Evolutionary conservation across 345 rosid genomes (phyloP), one percentile per base, ranked within the genome.

Genomic region (Anastatica hierochuntica): DNA sequence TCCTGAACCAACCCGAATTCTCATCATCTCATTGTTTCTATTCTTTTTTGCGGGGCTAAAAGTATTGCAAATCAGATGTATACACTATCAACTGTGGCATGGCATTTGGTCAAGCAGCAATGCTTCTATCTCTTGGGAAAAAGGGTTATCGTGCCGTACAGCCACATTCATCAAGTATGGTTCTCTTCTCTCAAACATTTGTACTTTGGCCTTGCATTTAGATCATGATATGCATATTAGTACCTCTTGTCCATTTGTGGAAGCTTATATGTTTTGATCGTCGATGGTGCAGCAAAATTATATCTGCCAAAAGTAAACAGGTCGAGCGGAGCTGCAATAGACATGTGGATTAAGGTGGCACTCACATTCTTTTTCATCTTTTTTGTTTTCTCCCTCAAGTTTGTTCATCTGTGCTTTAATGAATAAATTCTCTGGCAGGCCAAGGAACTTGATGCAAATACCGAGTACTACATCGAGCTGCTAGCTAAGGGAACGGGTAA

Each of bases 71-170:
- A 67, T 62, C 92, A 57, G 73, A 74, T 14, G 77, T 87, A 29
- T 77, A 81, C 66, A 84, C 95, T 8, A 76, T 90, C 69, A 90
- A 87, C 40, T 74, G 80, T 51, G 89, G 92, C 60, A 76, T 77
- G 92, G 98, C 96, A 42, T 80, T 53, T 72, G 96, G 98, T 72
- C 95, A 84, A 77, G 95, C 95, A 49, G 96, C 92, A 51, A 84
- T 87, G 96, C 85, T 87, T 74, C 75, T 90, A 15, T 72, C 96
- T 18, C 75, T 77, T 27, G 98, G 96, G 69, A 66, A 79, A 35
- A 87, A 76, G 64, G 98, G 96, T 58, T 66, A 58, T 48, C 96
- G 95, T 42, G 85, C 76, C 11, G 50, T 83, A 16, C 86, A 75
- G 71, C 90, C 90, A 58, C 73, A 85, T 72, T 70, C 88, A 63